Percentiles rank a stretch among this genome's conserved stretches.
Conservation (phyloP, 768 basidiomycete genomes). For the Mycena sanguinolenta region DNA sequence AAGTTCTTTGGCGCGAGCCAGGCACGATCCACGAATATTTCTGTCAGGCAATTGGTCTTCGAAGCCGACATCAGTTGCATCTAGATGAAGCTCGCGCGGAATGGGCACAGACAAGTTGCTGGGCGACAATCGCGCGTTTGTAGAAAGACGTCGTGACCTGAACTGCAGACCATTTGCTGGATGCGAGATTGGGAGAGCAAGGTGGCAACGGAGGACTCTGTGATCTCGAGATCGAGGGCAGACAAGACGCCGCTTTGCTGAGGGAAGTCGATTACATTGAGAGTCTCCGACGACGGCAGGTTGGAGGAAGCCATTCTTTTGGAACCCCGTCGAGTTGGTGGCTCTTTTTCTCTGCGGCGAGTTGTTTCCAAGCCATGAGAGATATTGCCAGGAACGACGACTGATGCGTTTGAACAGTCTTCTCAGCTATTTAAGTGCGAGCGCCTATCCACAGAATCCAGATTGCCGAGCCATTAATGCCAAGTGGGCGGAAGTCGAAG, state of each 20-base stretch:
- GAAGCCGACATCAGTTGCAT: background rate
- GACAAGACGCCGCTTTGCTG: slow-evolving; percentile 70
- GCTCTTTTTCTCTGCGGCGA: slow-evolving; percentile 66
- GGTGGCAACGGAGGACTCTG: slow-evolving; percentile 55
- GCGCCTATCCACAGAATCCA: too few species aligned
- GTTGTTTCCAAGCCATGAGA: slow-evolving; percentile 60
- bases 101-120: slow-evolving; percentile 70
- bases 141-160: slow-evolving; percentile 81
- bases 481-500: too few species aligned
- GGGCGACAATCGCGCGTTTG: slow-evolving; percentile 84
- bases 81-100: background rate
- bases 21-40: slow-evolving; percentile 85
- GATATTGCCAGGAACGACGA: background rate
- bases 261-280: slow-evolving; percentile 70
- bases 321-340: slow-evolving; percentile 72
- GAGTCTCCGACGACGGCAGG: slow-evolving; percentile 59
- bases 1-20: slow-evolving; percentile 72
- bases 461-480: too few species aligned
- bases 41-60: slow-evolving; percentile 86
- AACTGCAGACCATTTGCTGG: slow-evolving; percentile 70
- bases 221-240: slow-evolving; percentile 62
- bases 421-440: too few species aligned
- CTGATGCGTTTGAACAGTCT: too few species aligned
- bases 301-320: slow-evolving; percentile 69
- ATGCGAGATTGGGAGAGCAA: slow-evolving; percentile 69